Percentiles rank a stretch among this genome's conserved stretches.
These are phyloP conservation scores for Suillus plorans DNA, from an alignment of 768 basidiomycete genomes.

Conservation along the genomic window DNA sequence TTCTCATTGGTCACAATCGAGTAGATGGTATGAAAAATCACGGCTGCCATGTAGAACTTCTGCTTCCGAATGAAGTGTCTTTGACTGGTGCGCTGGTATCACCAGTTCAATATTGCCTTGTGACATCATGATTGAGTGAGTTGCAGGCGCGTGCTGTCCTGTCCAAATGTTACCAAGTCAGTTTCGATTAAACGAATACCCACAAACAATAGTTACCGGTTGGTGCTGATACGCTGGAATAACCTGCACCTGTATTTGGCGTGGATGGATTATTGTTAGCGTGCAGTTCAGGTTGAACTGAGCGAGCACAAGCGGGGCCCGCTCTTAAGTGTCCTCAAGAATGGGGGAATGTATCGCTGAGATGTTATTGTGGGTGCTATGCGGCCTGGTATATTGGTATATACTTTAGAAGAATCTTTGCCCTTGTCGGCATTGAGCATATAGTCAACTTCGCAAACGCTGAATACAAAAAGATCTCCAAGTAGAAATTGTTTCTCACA, in stretches of 20 bases:
- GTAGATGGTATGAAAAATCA: slow-evolving; percentile 64
- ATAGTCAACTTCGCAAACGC: neutral
- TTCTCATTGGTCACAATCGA: slow-evolving; percentile 70
- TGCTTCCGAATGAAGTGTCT: slow-evolving; percentile 71
- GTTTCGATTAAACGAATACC: slow-evolving; percentile 37
- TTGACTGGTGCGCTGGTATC: slow-evolving; percentile 63
- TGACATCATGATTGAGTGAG: slow-evolving; percentile 49
- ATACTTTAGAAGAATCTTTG: too few species aligned
- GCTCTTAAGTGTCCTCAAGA: slow-evolving; percentile 4
- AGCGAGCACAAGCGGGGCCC: slow-evolving; percentile 34
- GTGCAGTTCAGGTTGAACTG: slow-evolving; percentile 46
- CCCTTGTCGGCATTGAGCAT: slow-evolving; percentile 20
- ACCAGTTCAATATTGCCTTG: slow-evolving; percentile 53
- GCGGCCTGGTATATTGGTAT: neutral
- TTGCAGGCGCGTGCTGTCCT: slow-evolving; percentile 71
- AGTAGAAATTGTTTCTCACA: neutral
- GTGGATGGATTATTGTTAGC: slow-evolving; percentile 73
- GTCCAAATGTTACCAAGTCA: slow-evolving; percentile 56
- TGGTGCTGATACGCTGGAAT: slow-evolving; percentile 59
- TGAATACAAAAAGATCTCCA: neutral
- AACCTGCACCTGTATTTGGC: neutral
- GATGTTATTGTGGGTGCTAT: slow-evolving; percentile 23
- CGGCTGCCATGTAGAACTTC: slow-evolving; percentile 46
- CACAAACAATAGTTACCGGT: slow-evolving; percentile 78
- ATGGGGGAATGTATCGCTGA: slow-evolving; percentile 13